Base-by-base conservation (phyloP, 1,139 yeast genomes). In the Arxiozyma bovina region DNA sequence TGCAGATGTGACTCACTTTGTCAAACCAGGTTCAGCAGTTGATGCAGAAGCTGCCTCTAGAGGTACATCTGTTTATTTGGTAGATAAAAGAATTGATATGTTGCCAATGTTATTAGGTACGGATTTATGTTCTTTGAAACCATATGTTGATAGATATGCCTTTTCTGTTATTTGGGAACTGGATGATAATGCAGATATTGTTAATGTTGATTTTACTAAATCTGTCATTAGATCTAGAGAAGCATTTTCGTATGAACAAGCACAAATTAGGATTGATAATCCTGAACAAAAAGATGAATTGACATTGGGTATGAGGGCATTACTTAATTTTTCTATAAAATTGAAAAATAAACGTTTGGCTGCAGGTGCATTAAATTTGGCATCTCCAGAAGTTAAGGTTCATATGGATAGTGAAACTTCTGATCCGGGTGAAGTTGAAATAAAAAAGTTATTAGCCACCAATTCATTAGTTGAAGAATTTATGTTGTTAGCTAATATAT, bases 21-120 rank as follows among this genome's bases (percentile, higher is more conserved):
- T 94, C 50, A 89, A 90, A 70, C 85, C 99, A 0, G 87, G 85
- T 60, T 90, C 97, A 4, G 84, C 99, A 0, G 76, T 94, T 57
- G 99, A 94, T 69, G 86, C 82, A 51, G 99, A 94, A 73, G 99
- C 98, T 71, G 96, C 98, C 1, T 79, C 96, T 2, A 81, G 99
- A 71, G 98, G 97, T 67, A 94, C 99, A 0, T 91, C 99, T 5
- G 97, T 93, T 3, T 94, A 94, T 71, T 77, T 94, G 58, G 99
- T 94, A n/a, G 99, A 94, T 69, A 93, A 94, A 71, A 87, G 99
- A 78, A 94, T 94, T 63, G 99, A 94, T 77, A 94, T 94, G 99
- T 77, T 94, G 62, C 99, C 99, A 3, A 85, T 87, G 85, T 74
- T 94, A 53, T 77, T 94, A 57, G 99, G 99, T 69, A 94, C 99